phyloP scores from a whole-genome alignment of 345 rosid genomes.

The Salix udensis region DNA sequence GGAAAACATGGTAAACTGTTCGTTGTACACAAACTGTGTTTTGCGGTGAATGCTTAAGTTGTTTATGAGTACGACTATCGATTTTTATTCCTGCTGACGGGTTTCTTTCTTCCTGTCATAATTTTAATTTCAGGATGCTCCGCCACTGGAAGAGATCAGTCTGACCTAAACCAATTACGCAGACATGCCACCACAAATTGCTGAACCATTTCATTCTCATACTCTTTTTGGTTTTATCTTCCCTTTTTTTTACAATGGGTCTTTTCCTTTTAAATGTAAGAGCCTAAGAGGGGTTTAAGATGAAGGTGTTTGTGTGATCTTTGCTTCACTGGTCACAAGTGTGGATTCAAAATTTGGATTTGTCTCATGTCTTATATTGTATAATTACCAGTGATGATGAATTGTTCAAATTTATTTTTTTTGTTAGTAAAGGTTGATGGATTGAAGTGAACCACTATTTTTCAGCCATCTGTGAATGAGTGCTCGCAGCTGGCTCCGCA shows the following conservation, averaged over 20 bases:
- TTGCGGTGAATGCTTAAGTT: background rate
- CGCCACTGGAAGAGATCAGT: slow-evolving; percentile 24
- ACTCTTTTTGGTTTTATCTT: slow-evolving; percentile 18
- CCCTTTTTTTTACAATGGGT: slow-evolving; percentile 21
- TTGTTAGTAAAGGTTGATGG: background rate
- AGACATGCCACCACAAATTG: slow-evolving; percentile 6
- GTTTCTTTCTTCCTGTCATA: background rate
- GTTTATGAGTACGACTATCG: background rate
- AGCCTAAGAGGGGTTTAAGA: slow-evolving; percentile 11
- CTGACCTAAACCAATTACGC: slow-evolving; percentile 17
- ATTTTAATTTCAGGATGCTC: slow-evolving; percentile 32
- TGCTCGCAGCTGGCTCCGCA: too few species aligned
- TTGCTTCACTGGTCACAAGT: background rate
- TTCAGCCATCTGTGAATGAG: too few species aligned
- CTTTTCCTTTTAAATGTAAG: slow-evolving; percentile 30
- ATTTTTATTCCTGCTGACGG: background rate
- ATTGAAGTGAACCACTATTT: too few species aligned
- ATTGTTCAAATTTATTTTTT: background rate
- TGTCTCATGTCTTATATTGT: slow-evolving; percentile 7
- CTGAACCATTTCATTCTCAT: slow-evolving; percentile 5
- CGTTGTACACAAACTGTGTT: background rate
- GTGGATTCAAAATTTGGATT: background rate
- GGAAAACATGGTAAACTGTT: slow-evolving; percentile 62
- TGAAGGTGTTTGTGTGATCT: slow-evolving; percentile 1
- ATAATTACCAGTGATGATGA: background rate